phyloP scores from a whole-genome alignment of 768 basidiomycete species.

The Daedaleopsis sinensis region DNA sequence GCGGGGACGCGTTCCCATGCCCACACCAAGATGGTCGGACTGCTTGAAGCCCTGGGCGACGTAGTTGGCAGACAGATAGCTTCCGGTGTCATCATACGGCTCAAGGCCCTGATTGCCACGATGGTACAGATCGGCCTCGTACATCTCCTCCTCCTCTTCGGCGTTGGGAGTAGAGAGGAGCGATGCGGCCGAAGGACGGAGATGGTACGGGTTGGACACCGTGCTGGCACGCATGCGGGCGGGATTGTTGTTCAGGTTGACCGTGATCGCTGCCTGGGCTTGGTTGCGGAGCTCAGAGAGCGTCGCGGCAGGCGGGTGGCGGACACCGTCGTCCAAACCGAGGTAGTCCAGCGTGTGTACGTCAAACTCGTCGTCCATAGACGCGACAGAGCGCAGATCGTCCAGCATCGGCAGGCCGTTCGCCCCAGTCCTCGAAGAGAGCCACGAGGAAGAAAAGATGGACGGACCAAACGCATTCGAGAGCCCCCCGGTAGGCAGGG shows the following conservation, averaged over 20 bases:
- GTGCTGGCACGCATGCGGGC: constrained; percentile 87
- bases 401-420: constrained; percentile 70
- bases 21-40: constrained; percentile 62
- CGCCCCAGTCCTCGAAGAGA: constrained; percentile 61
- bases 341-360: constrained; percentile 97
- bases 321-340: constrained; percentile 81
- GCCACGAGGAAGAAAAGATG: constrained; percentile 91
- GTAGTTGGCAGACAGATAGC: constrained; percentile 58
- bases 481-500: constrained; percentile 71
- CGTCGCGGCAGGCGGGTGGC: constrained; percentile 83
- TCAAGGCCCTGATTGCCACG: constrained; percentile 58
- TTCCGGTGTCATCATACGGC: constrained; percentile 56
- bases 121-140: constrained; percentile 58
- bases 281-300: constrained; percentile 88
- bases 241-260: constrained; percentile 72
- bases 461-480: constrained; percentile 86
- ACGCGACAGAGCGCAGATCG: constrained; percentile 79
- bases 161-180: constrained; percentile 63
- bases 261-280: constrained; percentile 87
- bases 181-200: constrained; percentile 61
- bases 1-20: constrained; percentile 59
- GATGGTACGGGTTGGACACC: constrained; percentile 90
- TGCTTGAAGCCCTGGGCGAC: constrained; percentile 76
- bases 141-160: constrained; percentile 78
- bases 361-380: constrained; percentile 87